Percentiles rank a stretch among this genome's conserved stretches.
Evolutionary conservation across 129 eudicot species (phyloP).

Genomic region (Flaveria ramosissima): DNA sequence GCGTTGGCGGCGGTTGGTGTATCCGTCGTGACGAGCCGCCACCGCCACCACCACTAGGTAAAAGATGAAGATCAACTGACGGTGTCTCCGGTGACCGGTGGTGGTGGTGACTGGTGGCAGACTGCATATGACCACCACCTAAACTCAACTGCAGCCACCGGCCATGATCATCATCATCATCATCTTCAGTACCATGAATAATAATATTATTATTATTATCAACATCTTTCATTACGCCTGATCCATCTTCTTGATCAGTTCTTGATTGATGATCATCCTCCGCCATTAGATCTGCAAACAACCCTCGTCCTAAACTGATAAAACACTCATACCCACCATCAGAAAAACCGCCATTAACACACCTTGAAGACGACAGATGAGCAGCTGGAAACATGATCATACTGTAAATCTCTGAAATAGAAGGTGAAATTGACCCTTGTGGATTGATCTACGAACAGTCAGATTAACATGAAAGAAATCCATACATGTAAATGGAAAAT

Average conservation of each 20-base stretch:
- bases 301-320: constrained; percentile 40
- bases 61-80: constrained; percentile 37
- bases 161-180: constrained; percentile 21
- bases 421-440: constrained; percentile 11
- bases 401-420: constrained; percentile 30
- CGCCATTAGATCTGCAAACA: constrained; percentile 47
- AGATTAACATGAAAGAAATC: constrained; percentile 24
- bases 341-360: constrained; percentile 17
- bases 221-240: constrained; percentile 30
- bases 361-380: constrained; percentile 33
- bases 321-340: constrained; percentile 25
- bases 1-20: neutral
- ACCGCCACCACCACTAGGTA: constrained; percentile 13
- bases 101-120: neutral
- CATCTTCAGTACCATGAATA: neutral
- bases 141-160: constrained; percentile 66
- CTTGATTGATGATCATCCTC: constrained; percentile 50
- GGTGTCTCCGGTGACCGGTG: neutral
- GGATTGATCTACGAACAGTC: constrained; percentile 22
- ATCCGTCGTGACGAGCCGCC: constrained; percentile 11
- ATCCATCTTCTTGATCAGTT: constrained; percentile 36
- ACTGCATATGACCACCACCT: constrained; percentile 35
- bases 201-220: neutral
- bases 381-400: constrained; percentile 61
- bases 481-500: constrained; percentile 28